Conservation (phyloP, 2,329 filamentous ascomycete genomes). For the Gyromitra esculenta region DNA sequence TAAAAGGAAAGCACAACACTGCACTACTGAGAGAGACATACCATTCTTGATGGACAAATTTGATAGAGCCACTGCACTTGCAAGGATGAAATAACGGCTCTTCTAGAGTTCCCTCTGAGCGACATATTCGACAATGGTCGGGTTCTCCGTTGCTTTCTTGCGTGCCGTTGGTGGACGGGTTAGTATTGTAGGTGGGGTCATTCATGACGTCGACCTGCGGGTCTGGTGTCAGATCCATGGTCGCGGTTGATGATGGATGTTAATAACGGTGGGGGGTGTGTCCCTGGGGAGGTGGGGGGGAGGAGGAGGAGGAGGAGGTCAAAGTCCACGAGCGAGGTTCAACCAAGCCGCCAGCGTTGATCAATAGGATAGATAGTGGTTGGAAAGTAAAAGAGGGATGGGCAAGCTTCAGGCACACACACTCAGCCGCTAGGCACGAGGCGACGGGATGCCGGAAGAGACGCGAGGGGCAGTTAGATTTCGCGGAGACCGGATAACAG, state of each 20-base stretch:
- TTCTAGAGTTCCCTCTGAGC: constrained; percentile 81
- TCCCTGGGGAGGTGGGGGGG: neutral
- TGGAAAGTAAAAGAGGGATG: constrained; percentile 25
- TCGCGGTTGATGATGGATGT: constrained; percentile 47
- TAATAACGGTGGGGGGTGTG: neutral
- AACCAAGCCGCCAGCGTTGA: constrained; percentile 36
- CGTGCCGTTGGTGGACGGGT: constrained; percentile 57
- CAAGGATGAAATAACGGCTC: constrained; percentile 97
- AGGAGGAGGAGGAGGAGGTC: neutral
- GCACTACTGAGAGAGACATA: constrained; percentile 36
- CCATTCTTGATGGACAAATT: constrained; percentile 96
- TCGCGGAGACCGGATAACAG: constrained; percentile 13
- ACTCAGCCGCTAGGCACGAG: constrained; percentile 27
- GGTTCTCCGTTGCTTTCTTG: constrained; percentile 64
- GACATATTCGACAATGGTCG: constrained; percentile 96
- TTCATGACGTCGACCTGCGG: constrained; percentile 67
- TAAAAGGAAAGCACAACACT: neutral
- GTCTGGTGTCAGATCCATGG: constrained; percentile 56
- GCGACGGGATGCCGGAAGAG: constrained; percentile 20
- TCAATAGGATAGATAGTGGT: constrained; percentile 14
- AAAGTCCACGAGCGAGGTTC: constrained; percentile 37
- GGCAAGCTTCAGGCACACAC: constrained; percentile 25
- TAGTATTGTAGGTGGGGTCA: constrained; percentile 65
- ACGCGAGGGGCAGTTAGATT: constrained; percentile 21
- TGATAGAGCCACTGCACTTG: constrained; percentile 99